Evolutionary conservation across 306 rosid species (phyloP), one percentile per base, ranked within the genome.

Genomic region (Medicago ruthenica): DNA sequence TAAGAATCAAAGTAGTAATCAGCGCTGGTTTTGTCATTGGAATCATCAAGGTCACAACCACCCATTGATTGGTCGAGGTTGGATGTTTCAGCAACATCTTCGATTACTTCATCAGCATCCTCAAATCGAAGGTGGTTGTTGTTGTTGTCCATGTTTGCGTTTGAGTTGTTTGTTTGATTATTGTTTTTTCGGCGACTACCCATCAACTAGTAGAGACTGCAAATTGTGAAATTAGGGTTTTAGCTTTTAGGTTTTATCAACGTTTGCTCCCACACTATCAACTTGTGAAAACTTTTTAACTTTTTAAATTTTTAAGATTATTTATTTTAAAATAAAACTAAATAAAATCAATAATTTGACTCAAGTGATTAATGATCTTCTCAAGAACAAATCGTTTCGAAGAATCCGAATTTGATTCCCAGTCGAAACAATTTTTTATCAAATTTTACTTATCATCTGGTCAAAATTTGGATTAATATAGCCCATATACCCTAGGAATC

Each of bases 1-100:
- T 96, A 96, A 61, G 99, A 96, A 83, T 96, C 99, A 65, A 96
- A 92, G 88, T 96, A 96, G 77, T 96, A 96, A 65, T 96, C 99
- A 70, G 98, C 98, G 77, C 99, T 96, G 55, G 99, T 96, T 80
- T 89, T 95, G 14, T 89, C 89, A 85, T 89, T 93, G 24, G 89
- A 78, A 6, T 72, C 89, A 16, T 88, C 90, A 18, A 85, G 75
- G 11, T 88, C 92, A 42, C 83, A 83, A 10, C 85, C 92, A 47
- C 81, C 85, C 93, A 90, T 89, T 82, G 99, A 96, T 55, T 90
- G 92, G 84, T 88, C 98, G 68, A 84, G 80, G 83, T 85, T 93
- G 41, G 92, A 88, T 83, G 87, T 79, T 65, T 77, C 92, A 14
- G 89, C 76, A 51, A 74, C 88, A 51, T 89, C 96, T 42, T 83